A percentile compares a stretch with the other conserved stretches of the same genome.
Conservation (phyloP, 1,139 yeast genomes). For the Geotrichum fermentans region DNA sequence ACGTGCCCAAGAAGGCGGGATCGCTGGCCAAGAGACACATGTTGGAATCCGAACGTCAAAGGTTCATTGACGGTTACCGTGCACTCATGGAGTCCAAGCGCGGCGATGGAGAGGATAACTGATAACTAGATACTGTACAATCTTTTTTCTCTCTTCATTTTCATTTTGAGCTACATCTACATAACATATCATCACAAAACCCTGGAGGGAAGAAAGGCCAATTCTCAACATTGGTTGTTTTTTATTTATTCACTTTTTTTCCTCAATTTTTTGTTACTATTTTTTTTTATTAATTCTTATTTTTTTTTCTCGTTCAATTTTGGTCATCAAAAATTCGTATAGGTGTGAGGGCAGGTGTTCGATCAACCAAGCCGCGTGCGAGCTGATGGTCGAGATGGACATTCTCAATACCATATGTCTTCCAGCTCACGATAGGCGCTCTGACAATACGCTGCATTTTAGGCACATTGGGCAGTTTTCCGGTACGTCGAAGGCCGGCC, state of each 20-base stretch:
- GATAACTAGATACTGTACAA: neutral
- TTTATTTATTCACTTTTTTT: neutral
- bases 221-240: too few relatives aligned
- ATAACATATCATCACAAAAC: too few relatives aligned
- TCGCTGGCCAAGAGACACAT: slow-evolving; percentile 38
- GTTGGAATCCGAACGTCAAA: slow-evolving; percentile 38
- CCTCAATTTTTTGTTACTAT: neutral
- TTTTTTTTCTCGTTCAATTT: slow-evolving; percentile 16
- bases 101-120: slow-evolving; percentile 9
- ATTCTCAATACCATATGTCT: slow-evolving; percentile 11
- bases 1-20: slow-evolving; percentile 42
- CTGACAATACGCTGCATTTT: slow-evolving; percentile 18
- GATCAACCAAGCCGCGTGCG: slow-evolving; percentile 11
- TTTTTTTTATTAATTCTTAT: slow-evolving; percentile 2
- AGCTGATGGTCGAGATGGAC: slow-evolving; percentile 10
- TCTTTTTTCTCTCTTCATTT: too few relatives aligned
- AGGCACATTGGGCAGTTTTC: slow-evolving; percentile 19
- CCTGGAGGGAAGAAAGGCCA: too few relatives aligned
- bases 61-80: slow-evolving; percentile 37
- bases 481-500: slow-evolving; percentile 23
- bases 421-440: slow-evolving; percentile 15
- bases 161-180: too few relatives aligned
- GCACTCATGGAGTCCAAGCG: slow-evolving; percentile 31
- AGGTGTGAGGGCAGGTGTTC: slow-evolving; percentile 10
- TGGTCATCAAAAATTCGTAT: slow-evolving; percentile 14